Conservation (phyloP, 2,329 filamentous ascomycete genomes). For the Epichloe sibirici region DNA sequence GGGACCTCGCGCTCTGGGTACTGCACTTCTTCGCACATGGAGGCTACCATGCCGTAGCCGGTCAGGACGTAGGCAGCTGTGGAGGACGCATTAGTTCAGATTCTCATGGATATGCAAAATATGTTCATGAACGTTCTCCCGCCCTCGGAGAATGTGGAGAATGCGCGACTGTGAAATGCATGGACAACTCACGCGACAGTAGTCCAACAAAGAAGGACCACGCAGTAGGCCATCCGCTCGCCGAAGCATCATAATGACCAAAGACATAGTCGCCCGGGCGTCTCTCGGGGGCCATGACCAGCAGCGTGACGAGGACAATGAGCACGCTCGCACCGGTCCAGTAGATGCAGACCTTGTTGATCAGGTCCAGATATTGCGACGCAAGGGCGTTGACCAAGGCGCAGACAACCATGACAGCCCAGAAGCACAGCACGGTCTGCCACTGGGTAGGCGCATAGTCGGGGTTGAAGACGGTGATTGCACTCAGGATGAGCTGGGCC, state of each 20-base stretch:
- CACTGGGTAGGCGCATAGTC: conserved; percentile 47
- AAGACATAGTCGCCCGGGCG: conserved; percentile 56
- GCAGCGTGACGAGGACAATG: conserved; percentile 57
- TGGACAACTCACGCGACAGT: conserved; percentile 29
- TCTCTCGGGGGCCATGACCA: conserved; percentile 52
- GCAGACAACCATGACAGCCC: conserved; percentile 50
- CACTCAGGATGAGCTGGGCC: conserved; percentile 54
- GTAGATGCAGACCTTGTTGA: conserved; percentile 61
- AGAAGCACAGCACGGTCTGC: conserved; percentile 67
- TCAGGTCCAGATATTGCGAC: conserved; percentile 43
- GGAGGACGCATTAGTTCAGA: too few relatives aligned
- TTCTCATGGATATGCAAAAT: too few relatives aligned
- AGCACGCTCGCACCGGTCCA: conserved; percentile 61
- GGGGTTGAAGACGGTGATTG: conserved; percentile 53
- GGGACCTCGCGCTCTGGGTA: conserved; percentile 49
- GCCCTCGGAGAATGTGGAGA: too few relatives aligned
- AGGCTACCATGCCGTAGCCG: conserved; percentile 40
- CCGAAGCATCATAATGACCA: conserved; percentile 53
- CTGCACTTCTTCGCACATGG: conserved; percentile 51
- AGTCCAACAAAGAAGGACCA: conserved; percentile 46
- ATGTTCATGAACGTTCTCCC: too few relatives aligned
- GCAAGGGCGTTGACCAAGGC: conserved; percentile 57
- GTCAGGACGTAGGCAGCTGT: conserved; percentile 27
- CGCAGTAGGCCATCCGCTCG: conserved; percentile 56
- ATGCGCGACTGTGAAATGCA: too few relatives aligned